Base-by-base conservation (phyloP, 2,329 filamentous ascomycete species). In the Colletotrichum tropicale region DNA sequence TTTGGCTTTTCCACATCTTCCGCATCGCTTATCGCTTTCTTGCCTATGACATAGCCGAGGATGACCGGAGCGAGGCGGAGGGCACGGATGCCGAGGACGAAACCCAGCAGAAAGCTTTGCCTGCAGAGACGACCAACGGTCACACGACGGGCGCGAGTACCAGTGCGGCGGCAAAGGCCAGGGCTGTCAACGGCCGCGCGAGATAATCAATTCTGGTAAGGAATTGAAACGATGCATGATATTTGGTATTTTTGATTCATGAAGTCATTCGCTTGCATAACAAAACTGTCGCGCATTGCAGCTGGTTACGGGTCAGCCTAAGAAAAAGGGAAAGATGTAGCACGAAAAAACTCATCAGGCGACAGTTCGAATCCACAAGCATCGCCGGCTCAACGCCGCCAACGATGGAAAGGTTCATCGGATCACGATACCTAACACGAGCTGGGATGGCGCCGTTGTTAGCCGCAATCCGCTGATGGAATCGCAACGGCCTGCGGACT, bases 1-100 rank as follows among this genome's bases (percentile, higher is more conserved):
- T 96, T 86, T 96, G 94, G 94, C 90, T 96, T 74, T 95, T 93
- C 84, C 92, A 93, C 84, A 95, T 96, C 80, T 82, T 94, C 75
- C 89, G 94, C 78, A 95, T 96, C 78, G 93, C 93, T 62, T 94
- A 93, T 80, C 89, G 94, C 75, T 94, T 95, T 79, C 86, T 94
- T 21, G 87, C 90, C 56, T 90, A 89, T 80, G 89, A 90, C 68
- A 87, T 89, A 24, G 89, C 89, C 38, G 90, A 92, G 66, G 94
- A 96, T 81, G 94, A 95, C 77, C 89, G 94, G 77, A 95, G 93
- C 76, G 93, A 95, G 65, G 87, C 84, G 24, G 91, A 94, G 79
- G 93, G 94, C 62, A 92, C 93, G 36, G 91, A 91, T 8, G 91
- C 81, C 8, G 79, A 81, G 28, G 75, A 78, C n/a, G 74, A 80